Percentiles rank a stretch among this genome's conserved stretches.
phyloP scores from a whole-genome alignment of 805 yeast genomes.

The Kockiozyma suomiensis region DNA sequence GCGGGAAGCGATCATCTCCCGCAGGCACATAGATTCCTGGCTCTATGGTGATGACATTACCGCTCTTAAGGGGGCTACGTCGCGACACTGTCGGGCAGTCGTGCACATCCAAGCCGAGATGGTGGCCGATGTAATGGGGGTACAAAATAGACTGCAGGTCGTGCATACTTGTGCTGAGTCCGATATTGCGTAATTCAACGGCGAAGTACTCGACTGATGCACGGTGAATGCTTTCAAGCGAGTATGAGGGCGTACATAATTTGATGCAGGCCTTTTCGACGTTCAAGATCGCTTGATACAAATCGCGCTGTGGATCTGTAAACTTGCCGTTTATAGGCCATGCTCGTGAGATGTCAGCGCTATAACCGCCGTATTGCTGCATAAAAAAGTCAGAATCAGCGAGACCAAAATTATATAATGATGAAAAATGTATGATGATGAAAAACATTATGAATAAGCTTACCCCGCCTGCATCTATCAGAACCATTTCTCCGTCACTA shows the following conservation, averaged over 20 bases:
- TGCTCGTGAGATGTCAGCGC: slow-evolving; percentile 93
- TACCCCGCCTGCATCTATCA: slow-evolving; percentile 91
- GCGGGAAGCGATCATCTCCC: slow-evolving; percentile 66
- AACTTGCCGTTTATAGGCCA: slow-evolving; percentile 89
- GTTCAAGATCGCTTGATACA: slow-evolving; percentile 84
- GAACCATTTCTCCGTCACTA: slow-evolving; percentile 74
- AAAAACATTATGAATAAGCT: not conserved
- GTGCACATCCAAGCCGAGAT: slow-evolving; percentile 79
- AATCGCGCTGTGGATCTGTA: slow-evolving; percentile 74
- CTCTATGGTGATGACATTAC: slow-evolving; percentile 91
- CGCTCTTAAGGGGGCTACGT: slow-evolving; percentile 54
- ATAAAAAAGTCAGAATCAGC: not conserved
- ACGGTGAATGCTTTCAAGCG: slow-evolving; percentile 76
- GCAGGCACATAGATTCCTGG: slow-evolving; percentile 93
- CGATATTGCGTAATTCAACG: slow-evolving; percentile 69
- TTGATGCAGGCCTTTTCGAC: slow-evolving; percentile 80
- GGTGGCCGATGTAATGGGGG: slow-evolving; percentile 96
- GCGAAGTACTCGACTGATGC: slow-evolving; percentile 62
- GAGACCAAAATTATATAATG: too few relatives aligned
- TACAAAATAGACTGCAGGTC: slow-evolving; percentile 51
- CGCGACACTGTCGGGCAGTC: slow-evolving; percentile 72
- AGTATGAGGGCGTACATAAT: slow-evolving; percentile 58
- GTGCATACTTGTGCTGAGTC: slow-evolving; percentile 49
- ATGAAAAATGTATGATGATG: too few relatives aligned
- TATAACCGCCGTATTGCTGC: slow-evolving; percentile 78